Evolutionary conservation across 305 asterid genomes (phyloP), one percentile per base, ranked within the genome.

Genomic region (Solanum hybrid): DNA sequence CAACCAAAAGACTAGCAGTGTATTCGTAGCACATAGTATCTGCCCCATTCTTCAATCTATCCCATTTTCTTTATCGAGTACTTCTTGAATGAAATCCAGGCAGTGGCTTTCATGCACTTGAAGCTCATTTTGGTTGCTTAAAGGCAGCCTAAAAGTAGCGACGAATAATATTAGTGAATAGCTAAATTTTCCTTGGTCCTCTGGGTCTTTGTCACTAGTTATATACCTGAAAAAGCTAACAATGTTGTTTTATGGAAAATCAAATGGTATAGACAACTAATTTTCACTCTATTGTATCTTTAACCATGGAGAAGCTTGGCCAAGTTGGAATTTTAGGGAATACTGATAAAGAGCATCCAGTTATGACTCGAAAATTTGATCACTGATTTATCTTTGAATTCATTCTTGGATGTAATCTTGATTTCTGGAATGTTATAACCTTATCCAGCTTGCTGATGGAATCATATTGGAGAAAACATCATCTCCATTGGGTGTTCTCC

Each of bases 401-500:
- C n/a, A 22, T 61, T 22, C 20, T 61, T 65, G 32, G 89, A 61
- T 61, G 13, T 61, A 61, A 68, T 89, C 90, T 82, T 91, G 88
- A 72, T 79, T 75, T 57, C 14, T 86, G 89, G 89, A 86, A 57
- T 86, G 87, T 91, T 90, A 61, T 91, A 36, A 12, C 90, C 93
- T 94, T 29, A 32, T 80, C 84, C 97, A 97, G 99, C 94, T 97
- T 91, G 93, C 98, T 57, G 98, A 96, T 91, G 98, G 98, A 89
- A 92, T 97, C 81, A 88, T 96, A 80, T 93, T 97, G 94, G 99
- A 97, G 91, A 97, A 97, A 95, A 91, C 94, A 88, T 94, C 99
- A 89, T 96, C 99, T 90, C 94, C 99, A 29, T 93, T 97, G 93
- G 99, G 99, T 15, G 98, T 97, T 93, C 98, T 96, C 89, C 90